Evolutionary conservation across 176 grass and related monocot species (phyloP).

Genomic region (Bromus sterilis): DNA sequence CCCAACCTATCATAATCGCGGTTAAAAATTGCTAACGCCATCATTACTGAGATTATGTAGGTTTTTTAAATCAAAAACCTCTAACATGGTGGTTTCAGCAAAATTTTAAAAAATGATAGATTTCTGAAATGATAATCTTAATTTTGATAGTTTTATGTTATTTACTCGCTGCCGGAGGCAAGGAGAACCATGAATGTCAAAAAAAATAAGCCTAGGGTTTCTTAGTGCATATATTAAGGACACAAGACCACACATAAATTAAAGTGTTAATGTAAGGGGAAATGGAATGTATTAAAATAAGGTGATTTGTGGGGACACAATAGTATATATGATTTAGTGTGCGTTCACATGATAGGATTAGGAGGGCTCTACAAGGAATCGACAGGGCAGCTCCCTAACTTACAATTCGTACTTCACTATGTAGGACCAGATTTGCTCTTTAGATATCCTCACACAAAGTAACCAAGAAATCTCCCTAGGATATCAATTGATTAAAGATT

Average conservation of each 20-base stretch:
- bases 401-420: neutral
- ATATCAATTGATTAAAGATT: neutral
- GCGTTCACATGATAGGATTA: slow-evolving; percentile 21
- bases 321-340: neutral
- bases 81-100: no score
- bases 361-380: slow-evolving; percentile 27
- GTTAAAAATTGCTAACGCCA: no score
- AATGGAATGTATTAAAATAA: neutral
- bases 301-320: neutral
- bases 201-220: neutral
- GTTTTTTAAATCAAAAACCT: no score
- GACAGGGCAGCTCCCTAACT: neutral
- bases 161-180: no score
- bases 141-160: no score
- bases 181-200: neutral
- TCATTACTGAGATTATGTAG: no score
- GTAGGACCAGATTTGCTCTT: neutral
- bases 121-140: no score
- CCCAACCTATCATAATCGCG: no score
- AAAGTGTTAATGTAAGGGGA: neutral
- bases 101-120: no score
- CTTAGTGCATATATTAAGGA: neutral
- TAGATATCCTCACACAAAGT: neutral
- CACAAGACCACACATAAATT: neutral
- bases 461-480: neutral